Conservation (phyloP, 1,284 basidiomycete genomes). For the Microbotryum lychnidis-dioicae region DNA sequence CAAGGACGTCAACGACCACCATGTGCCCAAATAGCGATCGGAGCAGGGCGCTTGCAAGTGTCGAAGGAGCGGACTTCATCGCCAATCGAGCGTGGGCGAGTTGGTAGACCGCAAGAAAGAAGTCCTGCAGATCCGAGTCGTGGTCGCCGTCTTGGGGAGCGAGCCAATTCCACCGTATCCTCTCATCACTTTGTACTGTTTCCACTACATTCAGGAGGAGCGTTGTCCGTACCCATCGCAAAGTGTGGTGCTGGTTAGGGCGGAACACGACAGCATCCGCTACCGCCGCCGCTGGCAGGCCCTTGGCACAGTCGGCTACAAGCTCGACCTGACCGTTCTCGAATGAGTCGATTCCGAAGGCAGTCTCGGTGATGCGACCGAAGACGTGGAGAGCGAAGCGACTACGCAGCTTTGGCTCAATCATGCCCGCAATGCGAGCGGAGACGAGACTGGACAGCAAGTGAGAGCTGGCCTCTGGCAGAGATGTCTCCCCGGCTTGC, state of each 20-base stretch:
- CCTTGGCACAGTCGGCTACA: neutral
- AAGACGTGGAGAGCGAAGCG: constrained; percentile 4
- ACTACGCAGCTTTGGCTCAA: constrained; percentile 12
- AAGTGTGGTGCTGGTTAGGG: constrained; percentile 35
- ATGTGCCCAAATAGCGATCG: constrained; percentile 56
- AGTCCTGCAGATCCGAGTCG: neutral
- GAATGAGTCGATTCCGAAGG: constrained; percentile 7
- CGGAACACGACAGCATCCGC: constrained; percentile 32
- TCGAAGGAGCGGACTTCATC: constrained; percentile 38
- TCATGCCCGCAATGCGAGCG: constrained; percentile 8
- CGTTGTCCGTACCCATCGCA: constrained; percentile 33
- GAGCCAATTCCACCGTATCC: constrained; percentile 29
- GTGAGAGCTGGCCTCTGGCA: neutral
- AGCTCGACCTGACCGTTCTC: neutral
- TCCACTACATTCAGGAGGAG: constrained; percentile 32
- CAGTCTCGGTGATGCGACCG: neutral
- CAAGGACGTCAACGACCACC: constrained; percentile 61
- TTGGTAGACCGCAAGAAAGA: constrained; percentile 47
- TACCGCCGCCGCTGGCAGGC: neutral
- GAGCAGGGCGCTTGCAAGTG: constrained; percentile 54
- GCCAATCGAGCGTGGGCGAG: constrained; percentile 49
- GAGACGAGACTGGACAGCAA: constrained; percentile 14
- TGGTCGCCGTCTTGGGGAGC: neutral
- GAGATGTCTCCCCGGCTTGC: neutral
- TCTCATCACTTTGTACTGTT: constrained; percentile 6